Evolutionary conservation across 2,329 filamentous ascomycete species (phyloP).

Genomic region (Kalaharituber pfeilii): DNA sequence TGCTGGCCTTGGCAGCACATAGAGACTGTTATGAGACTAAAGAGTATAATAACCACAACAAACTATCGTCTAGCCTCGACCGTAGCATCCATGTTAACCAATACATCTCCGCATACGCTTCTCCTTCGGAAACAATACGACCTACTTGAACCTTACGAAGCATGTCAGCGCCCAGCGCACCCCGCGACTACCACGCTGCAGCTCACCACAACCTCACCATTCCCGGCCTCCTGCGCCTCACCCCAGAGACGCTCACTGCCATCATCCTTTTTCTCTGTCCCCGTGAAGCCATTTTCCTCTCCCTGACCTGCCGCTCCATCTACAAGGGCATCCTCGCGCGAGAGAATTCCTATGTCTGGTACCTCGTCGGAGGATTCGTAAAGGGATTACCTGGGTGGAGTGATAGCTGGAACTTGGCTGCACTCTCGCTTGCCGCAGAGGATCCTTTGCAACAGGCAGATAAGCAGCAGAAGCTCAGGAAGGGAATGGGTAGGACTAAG

Average conservation of each 20-base stretch:
- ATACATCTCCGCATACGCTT: not conserved
- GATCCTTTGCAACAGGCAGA: not conserved
- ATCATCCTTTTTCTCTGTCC: not conserved
- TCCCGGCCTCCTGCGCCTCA: not conserved
- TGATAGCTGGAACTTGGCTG: not conserved
- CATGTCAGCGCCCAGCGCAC: not conserved
- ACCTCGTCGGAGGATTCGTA: not conserved
- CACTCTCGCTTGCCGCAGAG: not conserved
- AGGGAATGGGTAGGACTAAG: not conserved
- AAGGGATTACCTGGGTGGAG: not conserved
- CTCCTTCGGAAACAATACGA: not conserved
- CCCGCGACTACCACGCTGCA: not conserved
- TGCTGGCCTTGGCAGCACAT: not conserved
- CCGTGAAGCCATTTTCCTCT: not conserved
- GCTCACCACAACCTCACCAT: not conserved
- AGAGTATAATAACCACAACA: not conserved
- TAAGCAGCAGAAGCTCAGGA: not conserved
- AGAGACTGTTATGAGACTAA: no score
- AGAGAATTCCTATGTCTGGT: not conserved
- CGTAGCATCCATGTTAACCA: not conserved
- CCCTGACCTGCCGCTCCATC: not conserved
- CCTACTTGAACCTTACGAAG: not conserved
- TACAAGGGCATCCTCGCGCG: not conserved
- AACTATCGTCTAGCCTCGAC: not conserved
- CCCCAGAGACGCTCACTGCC: not conserved